phyloP scores from a whole-genome alignment of 257 asterid genomes.

The Petunia secreta region DNA sequence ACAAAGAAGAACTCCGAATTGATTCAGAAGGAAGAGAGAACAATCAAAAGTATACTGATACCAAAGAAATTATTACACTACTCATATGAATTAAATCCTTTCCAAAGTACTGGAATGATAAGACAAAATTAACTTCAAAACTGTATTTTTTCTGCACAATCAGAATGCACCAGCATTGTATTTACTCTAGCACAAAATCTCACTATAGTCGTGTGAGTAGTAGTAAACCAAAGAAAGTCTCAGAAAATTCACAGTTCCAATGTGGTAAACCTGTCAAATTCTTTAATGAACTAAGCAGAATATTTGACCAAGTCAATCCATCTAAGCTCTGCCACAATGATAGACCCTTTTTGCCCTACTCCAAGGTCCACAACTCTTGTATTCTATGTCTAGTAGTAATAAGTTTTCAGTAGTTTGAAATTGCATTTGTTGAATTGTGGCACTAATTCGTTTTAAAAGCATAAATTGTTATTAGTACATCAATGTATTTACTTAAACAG shows the following conservation, averaged over 20 bases:
- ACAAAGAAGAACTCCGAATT: no score
- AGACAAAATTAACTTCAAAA: no score
- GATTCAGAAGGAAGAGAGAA: no score
- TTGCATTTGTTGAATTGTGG: background rate
- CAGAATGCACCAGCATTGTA: background rate
- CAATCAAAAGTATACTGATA: no score
- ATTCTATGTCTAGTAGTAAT: background rate
- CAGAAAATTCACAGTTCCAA: background rate
- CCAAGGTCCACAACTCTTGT: background rate
- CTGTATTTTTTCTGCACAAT: background rate
- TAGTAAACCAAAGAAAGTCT: background rate
- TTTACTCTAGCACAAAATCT: no score
- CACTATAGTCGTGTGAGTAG: background rate
- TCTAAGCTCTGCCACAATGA: background rate
- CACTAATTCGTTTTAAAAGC: background rate
- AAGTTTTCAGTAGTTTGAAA: background rate
- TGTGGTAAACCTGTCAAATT: background rate
- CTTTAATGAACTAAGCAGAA: background rate
- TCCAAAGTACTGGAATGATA: no score
- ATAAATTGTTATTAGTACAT: no score
- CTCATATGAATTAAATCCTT: no score
- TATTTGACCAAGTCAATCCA: conserved; percentile 11
- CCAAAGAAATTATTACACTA: no score
- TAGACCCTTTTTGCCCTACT: background rate
- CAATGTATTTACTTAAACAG: background rate